Percentiles rank a stretch among this genome's conserved stretches.
These are phyloP conservation scores for Babesia caballi DNA, from an alignment of 169 alveolate genomes.

Conservation along the genomic window DNA sequence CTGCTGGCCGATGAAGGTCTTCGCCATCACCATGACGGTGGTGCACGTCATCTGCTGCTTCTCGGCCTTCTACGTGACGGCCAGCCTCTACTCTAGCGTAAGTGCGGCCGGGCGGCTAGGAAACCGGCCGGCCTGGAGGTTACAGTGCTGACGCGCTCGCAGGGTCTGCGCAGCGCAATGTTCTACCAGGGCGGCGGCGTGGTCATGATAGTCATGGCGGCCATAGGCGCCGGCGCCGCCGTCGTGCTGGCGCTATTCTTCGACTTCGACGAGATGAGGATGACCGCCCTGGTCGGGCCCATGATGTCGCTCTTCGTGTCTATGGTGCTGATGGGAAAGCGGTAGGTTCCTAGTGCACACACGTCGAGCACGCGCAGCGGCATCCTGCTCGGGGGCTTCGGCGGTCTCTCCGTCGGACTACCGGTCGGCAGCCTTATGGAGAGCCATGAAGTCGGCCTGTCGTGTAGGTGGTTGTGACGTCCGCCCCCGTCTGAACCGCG, in stretches of 20 bases:
- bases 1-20: conserved; percentile 65
- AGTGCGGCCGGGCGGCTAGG: background rate
- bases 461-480: conserved; percentile 2
- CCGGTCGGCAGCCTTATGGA: conserved; percentile 26
- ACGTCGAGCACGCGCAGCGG: conserved; percentile 21
- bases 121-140: background rate
- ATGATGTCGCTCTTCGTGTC: conserved; percentile 36
- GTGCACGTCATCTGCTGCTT: conserved; percentile 20
- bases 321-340: conserved; percentile 33
- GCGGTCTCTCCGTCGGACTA: conserved; percentile 46
- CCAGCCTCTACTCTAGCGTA: conserved; percentile 42
- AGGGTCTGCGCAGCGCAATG: conserved; percentile 38
- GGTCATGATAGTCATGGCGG: conserved; percentile 13
- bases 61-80: conserved; percentile 18
- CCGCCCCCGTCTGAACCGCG: background rate
- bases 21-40: conserved; percentile 32
- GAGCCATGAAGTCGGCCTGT: conserved; percentile 18
- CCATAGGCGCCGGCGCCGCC: conserved; percentile 26
- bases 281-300: conserved; percentile 27
- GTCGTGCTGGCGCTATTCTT: background rate
- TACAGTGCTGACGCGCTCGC: background rate
- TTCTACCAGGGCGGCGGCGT: conserved; percentile 59
- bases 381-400: conserved; percentile 25
- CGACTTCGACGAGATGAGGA: background rate
- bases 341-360: conserved; percentile 4